Evolutionary conservation across 2,329 filamentous ascomycete genomes (phyloP), one percentile per base, ranked within the genome.

Genomic region (Cladosporium sphaerospermum): DNA sequence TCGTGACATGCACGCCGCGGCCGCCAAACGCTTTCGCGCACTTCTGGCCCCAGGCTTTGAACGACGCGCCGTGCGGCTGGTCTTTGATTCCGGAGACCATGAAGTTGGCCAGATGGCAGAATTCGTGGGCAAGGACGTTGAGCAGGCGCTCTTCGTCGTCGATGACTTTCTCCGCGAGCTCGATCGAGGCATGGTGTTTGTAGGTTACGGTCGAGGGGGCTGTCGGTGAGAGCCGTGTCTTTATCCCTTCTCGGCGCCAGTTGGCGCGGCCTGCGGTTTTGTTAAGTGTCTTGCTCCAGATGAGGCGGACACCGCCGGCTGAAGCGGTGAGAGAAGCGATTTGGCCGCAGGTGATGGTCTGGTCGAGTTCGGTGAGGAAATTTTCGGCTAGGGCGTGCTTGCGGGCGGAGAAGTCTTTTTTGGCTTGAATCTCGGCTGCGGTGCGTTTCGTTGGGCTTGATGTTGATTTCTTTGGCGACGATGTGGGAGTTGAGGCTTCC

Each of bases 61-160:
- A 96, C 62, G 88, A 86, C 10, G 80, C 78, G 18, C 91, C 91
- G 66, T 96, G 91, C 0, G 90, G 89, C 56, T 88, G 85, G 53
- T 83, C 84, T 41, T 81, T 84, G 34, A 91, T 75, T 34, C 84
- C 82, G 45, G 79, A 85, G 57, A 97, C 75, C 83, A 97, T 95
- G 69, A 92, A 96, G 63, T 90, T 95, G 41, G 89, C 85, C 1
- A 97, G 74, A 66, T 99, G 93, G 69, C 93, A 97, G 73, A 93
- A 97, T 64, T 99, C 93, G 68, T 99, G 93, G 0, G 92, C 89
- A n/a, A 97, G 73, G 0, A 93, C 90, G 68, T 96, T 96, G 58
- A 93, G 78, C 1, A 97, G 78, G 3, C 89, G 82, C 54, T 86
- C 71, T 48, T 88, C 82, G 63, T 85, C 80, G 65, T 89, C 83